Base-by-base conservation (phyloP, 169 alveolate species). In the Ichthyophthirius multifiliis region DNA sequence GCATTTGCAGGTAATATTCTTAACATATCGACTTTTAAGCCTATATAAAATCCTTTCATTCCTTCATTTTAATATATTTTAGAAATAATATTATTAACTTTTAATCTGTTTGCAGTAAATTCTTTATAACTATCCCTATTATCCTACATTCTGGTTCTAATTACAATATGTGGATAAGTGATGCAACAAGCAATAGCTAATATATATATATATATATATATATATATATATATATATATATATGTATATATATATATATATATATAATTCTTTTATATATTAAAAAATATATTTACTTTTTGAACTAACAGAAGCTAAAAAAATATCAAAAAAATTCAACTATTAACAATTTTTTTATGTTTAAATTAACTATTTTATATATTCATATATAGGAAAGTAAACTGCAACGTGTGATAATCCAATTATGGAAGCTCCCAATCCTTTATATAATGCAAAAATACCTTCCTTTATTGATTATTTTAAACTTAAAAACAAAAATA, bases 381-480 rank as follows among this genome's bases (percentile, higher is more conserved):
- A 43, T 46, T 81, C 86, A 73, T 81, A 81, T 10, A 81, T 73
- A 4, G 86, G 86, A 63, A 81, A 81, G 23, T 81, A 48, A 5
- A 81, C 47, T 15, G 86, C 86, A 35, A 81, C 86, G 43, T 81
- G 86, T n/a, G 86, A 47, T 16, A 81, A 31, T 10, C 86, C 71
- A 55, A 81, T 48, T 12, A 81, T 23, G 4, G 82, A 55, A n/a
- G 86, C 82, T 12, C 86, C 76, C 23, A 81, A 47, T 9, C 82
- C 86, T 32, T 81, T 81, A 34, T 34, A 81, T 15, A 81, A 63
- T 23, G 86, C 65, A 4, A 39, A 23, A 20, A 81, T 71, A 23
- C 86, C 86, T 81, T 73, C 82, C 86, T 81, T 3, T n/a, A 7
- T 4, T 27, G n/a, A n/a, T n/a, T n/a, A n/a, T n/a, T n/a, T n/a